Base-by-base conservation (phyloP, 1,139 yeast genomes). In the Kodamaea sp. region DNA sequence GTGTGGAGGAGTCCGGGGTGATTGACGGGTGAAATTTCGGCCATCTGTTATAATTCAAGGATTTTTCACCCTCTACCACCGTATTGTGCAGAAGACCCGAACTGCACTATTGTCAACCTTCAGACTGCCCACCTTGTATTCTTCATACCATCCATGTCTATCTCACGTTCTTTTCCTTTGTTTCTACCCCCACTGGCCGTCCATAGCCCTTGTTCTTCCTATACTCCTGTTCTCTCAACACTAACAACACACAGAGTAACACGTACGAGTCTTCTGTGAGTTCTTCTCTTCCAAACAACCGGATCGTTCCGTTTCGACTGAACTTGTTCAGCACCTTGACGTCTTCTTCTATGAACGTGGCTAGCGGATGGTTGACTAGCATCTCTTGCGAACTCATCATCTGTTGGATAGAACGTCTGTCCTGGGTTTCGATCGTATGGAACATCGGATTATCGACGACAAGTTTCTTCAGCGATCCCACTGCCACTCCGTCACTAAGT, bases 171-270 rank as follows among this genome's bases (percentile, higher is more conserved):
- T n/a, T n/a, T n/a, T n/a, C n/a, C n/a, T n/a, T n/a, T n/a, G n/a
- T 14, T 16, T 26, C 15, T 16, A 26, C 10, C 9, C 11, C 28
- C 7, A 19, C 42, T 5, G 63, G 63, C 32, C 50, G 52, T 28
- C 58, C 60, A 28, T 55, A 55, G 3, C 74, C 72, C 43, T 59
- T 53, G 45, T 57, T 64, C 43, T 68, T 68, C 28, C 69, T 46
- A 15, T 50, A 50, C 40, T 68, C 73, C 43, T 64, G 73, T 35
- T 66, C 73, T 28, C 71, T 40, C 34, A 68, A 51, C 4, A 63
- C 62, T 36, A 66, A 46, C 41, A 67, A 40, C 6, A 66, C 48
- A 29, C 63, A 54, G n/a, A 53, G 41, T 21, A 66, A 31, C 16
- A 62, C 54, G 38, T 59, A 40, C 22, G 60, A 54, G 22, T 56